phyloP scores from a whole-genome alignment of 495 filamentous ascomycete genomes.

The Xylaria curta region DNA sequence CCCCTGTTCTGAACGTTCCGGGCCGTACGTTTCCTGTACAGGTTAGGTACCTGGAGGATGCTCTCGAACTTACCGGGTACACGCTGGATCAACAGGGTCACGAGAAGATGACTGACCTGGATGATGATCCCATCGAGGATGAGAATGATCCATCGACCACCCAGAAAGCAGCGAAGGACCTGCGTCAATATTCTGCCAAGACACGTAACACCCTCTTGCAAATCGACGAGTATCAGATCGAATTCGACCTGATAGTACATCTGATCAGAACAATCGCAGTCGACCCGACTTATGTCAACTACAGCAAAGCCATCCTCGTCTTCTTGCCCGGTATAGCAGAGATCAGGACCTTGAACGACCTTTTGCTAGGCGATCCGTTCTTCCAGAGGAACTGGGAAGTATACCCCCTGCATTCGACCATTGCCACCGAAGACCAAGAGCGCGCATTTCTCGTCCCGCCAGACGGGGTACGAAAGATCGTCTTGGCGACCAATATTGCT shows the following conservation, averaged over 20 bases:
- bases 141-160: slow-evolving; percentile 52
- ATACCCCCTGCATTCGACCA: slow-evolving; percentile 88
- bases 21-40: slow-evolving; percentile 92
- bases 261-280: slow-evolving; percentile 75
- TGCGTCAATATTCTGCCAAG: slow-evolving; percentile 74
- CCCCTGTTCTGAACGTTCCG: slow-evolving; percentile 86
- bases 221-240: slow-evolving; percentile 86
- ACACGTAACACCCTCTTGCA: slow-evolving; percentile 75
- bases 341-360: slow-evolving; percentile 85
- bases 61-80: slow-evolving; percentile 80
- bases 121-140: slow-evolving; percentile 61
- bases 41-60: slow-evolving; percentile 89
- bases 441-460: slow-evolving; percentile 86
- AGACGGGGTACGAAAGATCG: slow-evolving; percentile 82
- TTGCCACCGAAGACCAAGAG: slow-evolving; percentile 96
- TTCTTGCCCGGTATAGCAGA: slow-evolving; percentile 95
- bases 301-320: slow-evolving; percentile 90
- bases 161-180: slow-evolving; percentile 56
- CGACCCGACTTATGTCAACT: slow-evolving; percentile 66
- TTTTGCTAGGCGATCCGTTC: slow-evolving; percentile 70
- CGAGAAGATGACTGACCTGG: slow-evolving; percentile 57
- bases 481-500: slow-evolving; percentile 94
- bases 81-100: slow-evolving; percentile 59
- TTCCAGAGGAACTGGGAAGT: slow-evolving; percentile 78
- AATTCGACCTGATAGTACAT: slow-evolving; percentile 79